These are phyloP conservation scores for Populus hybrid DNA, from an alignment of 441 rosid genomes.

Conservation along the genomic window DNA sequence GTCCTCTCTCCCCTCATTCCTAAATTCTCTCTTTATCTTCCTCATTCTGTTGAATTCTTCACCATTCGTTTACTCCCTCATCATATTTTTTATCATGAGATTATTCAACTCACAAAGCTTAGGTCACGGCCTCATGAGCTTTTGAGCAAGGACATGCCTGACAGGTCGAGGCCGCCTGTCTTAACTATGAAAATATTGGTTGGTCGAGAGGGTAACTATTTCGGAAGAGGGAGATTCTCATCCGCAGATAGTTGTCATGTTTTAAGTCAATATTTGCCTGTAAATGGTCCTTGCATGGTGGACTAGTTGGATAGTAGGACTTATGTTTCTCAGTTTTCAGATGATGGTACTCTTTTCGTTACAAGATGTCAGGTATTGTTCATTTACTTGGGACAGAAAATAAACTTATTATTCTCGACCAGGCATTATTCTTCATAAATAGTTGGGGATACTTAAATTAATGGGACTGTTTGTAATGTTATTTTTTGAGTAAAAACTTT, in stretches of 20 bases:
- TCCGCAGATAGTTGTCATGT: constrained; percentile 67
- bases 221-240: constrained; percentile 69
- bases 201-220: constrained; percentile 66
- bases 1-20: too few species aligned
- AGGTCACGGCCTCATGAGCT: constrained; percentile 50
- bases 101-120: constrained; percentile 50
- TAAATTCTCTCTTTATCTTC: neutral
- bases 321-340: constrained; percentile 75
- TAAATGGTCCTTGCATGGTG: constrained; percentile 50
- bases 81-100: constrained; percentile 34
- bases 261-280: constrained; percentile 60
- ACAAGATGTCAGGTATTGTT: constrained; percentile 59
- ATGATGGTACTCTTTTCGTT: constrained; percentile 70
- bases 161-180: constrained; percentile 44
- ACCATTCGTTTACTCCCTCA: too few species aligned
- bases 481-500: constrained; percentile 1
- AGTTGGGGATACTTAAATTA: neutral
- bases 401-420: neutral
- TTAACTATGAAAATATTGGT: constrained; percentile 66
- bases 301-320: constrained; percentile 50
- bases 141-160: constrained; percentile 34
- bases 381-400: neutral
- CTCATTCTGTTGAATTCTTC: constrained; percentile 25
- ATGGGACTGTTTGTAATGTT: neutral
- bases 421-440: neutral